Conservation (phyloP, 257 asterid genomes). For the Solanum piurae region DNA sequence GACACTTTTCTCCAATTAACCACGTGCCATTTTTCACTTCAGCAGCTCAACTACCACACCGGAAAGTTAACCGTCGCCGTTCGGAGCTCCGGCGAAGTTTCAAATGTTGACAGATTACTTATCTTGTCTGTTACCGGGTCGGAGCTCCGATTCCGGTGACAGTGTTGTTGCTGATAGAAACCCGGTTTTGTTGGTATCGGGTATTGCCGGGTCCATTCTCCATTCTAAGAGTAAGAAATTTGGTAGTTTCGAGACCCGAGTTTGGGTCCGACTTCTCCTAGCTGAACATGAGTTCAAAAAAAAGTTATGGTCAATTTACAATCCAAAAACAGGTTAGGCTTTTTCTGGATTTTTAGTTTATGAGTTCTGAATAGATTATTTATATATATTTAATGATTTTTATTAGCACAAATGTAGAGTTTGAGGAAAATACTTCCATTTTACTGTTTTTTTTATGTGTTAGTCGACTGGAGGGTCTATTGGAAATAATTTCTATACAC, state of each 20-base stretch:
- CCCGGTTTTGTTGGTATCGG: slow-evolving; percentile 71
- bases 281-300: slow-evolving; percentile 78
- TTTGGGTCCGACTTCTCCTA: slow-evolving; percentile 72
- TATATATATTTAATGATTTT: neutral
- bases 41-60: neutral
- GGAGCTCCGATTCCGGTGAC: slow-evolving; percentile 14
- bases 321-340: slow-evolving; percentile 42
- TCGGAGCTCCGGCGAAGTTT: neutral
- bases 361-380: neutral
- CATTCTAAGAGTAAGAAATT: slow-evolving; percentile 54
- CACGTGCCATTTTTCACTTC: neutral
- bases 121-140: slow-evolving; percentile 22
- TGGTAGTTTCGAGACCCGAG: slow-evolving; percentile 57
- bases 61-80: neutral
- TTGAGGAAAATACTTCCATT: neutral
- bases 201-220: slow-evolving; percentile 76
- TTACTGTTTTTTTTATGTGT: neutral
- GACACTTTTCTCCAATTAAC: neutral
- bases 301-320: slow-evolving; percentile 68
- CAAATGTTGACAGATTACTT: slow-evolving; percentile 10
- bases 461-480: neutral
- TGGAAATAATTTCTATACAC: neutral
- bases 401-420: neutral
- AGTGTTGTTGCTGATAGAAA: slow-evolving; percentile 50
- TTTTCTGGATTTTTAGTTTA: neutral